Evolutionary conservation across 108 stramenopile genomes (phyloP).

Genomic region (Nitzschia inconspicua): DNA sequence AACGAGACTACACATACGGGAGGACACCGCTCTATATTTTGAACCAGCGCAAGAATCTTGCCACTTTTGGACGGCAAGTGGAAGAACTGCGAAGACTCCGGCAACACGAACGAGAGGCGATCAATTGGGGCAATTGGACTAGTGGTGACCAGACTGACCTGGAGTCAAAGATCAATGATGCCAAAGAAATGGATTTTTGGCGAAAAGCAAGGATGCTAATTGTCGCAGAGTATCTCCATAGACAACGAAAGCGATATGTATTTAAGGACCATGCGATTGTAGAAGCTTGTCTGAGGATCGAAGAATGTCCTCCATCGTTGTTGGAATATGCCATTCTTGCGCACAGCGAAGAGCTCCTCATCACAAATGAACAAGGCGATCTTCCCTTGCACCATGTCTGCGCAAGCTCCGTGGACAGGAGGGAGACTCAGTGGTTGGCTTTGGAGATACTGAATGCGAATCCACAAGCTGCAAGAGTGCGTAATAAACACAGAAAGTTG

Average conservation of each 20-base stretch:
- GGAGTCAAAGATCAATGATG: background rate
- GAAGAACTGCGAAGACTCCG: constrained; percentile 10
- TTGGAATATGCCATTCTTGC: constrained; percentile 33
- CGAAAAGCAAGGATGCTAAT: constrained; percentile 23
- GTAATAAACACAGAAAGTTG: background rate
- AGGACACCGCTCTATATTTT: constrained; percentile 23
- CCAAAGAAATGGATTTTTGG: constrained; percentile 28
- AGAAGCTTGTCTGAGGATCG: constrained; percentile 20
- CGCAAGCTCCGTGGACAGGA: background rate
- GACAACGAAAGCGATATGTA: background rate
- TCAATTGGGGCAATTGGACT: background rate
- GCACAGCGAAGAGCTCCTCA: constrained; percentile 20
- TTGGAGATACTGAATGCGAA: constrained; percentile 5
- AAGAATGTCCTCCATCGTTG: constrained; percentile 27
- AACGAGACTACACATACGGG: constrained; percentile 19
- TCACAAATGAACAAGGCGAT: constrained; percentile 18
- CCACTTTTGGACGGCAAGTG: constrained; percentile 4
- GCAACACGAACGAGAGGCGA: background rate
- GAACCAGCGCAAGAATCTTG: constrained; percentile 31
- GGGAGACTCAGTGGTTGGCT: too few relatives aligned
- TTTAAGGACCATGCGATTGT: background rate
- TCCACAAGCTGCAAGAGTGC: constrained; percentile 14
- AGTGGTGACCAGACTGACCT: background rate
- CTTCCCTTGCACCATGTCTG: constrained; percentile 29
- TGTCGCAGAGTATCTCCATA: constrained; percentile 23